phyloP scores from a whole-genome alignment of 2,329 filamentous ascomycete genomes.

The Phialophora macrospora region DNA sequence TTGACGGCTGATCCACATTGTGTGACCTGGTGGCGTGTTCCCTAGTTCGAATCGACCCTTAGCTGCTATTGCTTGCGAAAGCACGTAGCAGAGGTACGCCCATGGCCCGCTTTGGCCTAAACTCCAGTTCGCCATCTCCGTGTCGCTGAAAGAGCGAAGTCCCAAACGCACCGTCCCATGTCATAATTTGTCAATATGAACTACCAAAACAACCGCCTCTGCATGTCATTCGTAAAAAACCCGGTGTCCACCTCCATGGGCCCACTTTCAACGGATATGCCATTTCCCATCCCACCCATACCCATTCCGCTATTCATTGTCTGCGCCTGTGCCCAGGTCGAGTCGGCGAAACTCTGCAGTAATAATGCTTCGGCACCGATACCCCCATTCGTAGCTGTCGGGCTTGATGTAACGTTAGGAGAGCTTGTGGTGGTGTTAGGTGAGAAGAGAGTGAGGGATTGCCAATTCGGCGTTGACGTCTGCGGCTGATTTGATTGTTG shows the following conservation, averaged over 20 bases:
- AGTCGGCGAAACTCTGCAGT: slow-evolving; percentile 33
- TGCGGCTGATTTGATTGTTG: slow-evolving; percentile 22
- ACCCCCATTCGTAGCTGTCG: slow-evolving; percentile 18
- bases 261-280: slow-evolving; percentile 21
- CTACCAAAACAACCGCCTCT: slow-evolving; percentile 34
- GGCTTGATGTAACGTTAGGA: slow-evolving; percentile 15
- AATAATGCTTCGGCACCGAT: slow-evolving; percentile 30
- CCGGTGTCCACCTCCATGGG: slow-evolving; percentile 35
- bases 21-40: too few species aligned
- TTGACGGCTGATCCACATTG: too few species aligned
- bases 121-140: background rate
- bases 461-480: slow-evolving; percentile 26
- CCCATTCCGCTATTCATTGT: slow-evolving; percentile 22
- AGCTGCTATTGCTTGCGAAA: background rate
- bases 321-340: slow-evolving; percentile 30
- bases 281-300: slow-evolving; percentile 8
- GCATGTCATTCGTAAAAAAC: slow-evolving; percentile 33
- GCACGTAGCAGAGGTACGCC: background rate
- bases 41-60: background rate
- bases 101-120: background rate
- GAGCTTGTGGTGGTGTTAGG: slow-evolving; percentile 16
- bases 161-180: background rate
- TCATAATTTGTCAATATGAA: background rate
- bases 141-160: background rate
- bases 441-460: slow-evolving; percentile 25